Evolutionary conservation across 1,284 basidiomycete genomes (phyloP).

Genomic region (Tylopilus microsporus): DNA sequence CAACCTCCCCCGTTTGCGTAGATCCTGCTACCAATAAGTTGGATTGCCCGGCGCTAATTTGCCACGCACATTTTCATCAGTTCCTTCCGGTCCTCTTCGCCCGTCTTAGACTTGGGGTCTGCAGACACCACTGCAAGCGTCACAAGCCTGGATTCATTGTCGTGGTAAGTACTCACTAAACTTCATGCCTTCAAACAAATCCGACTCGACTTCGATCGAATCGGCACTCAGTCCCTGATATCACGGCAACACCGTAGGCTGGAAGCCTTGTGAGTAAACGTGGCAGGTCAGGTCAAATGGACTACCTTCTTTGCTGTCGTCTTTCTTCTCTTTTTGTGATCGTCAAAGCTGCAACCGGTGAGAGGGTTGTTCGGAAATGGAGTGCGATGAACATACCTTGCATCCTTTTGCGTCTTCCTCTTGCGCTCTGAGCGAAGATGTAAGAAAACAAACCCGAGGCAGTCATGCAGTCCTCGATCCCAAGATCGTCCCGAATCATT

Average conservation of each 20-base stretch:
- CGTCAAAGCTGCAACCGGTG: slow-evolving; percentile 38
- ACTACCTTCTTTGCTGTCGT: slow-evolving; percentile 50
- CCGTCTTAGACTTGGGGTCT: slow-evolving; percentile 66
- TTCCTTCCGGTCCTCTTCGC: slow-evolving; percentile 62
- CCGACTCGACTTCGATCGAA: slow-evolving; percentile 53
- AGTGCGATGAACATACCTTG: slow-evolving; percentile 36
- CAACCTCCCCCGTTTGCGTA: slow-evolving; percentile 72
- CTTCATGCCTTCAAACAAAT: slow-evolving; percentile 68
- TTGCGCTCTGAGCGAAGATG: slow-evolving; percentile 60
- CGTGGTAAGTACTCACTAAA: slow-evolving; percentile 58
- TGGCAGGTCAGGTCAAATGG: too few relatives aligned
- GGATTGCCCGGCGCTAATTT: not conserved
- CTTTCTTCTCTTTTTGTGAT: slow-evolving; percentile 62
- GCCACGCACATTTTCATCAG: slow-evolving; percentile 57
- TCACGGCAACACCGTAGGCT: slow-evolving; percentile 61
- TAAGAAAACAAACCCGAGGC: slow-evolving; percentile 48
- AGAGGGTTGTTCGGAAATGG: not conserved
- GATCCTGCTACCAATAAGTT: slow-evolving; percentile 46
- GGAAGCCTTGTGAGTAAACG: not conserved
- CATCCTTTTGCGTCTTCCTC: slow-evolving; percentile 61
- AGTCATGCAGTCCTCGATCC: slow-evolving; percentile 62
- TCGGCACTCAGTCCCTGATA: slow-evolving; percentile 58
- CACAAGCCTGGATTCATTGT: not conserved
- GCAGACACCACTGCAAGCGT: slow-evolving; percentile 63
- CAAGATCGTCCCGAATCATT: slow-evolving; percentile 70